These are phyloP conservation scores for Agaricales sp. DNA, from an alignment of 1,284 basidiomycete species.

Conservation along the genomic window DNA sequence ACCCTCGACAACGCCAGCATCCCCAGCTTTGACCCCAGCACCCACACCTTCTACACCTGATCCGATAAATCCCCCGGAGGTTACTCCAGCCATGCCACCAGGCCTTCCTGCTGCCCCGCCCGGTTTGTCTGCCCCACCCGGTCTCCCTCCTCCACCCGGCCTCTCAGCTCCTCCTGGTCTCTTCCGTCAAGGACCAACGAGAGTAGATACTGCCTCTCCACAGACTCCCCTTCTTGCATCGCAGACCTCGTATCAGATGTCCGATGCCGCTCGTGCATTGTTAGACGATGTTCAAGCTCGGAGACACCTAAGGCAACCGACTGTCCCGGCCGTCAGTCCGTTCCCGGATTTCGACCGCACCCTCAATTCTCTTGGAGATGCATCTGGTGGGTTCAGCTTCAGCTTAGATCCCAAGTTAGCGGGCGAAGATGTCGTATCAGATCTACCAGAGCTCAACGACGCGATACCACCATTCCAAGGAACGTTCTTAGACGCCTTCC, in stretches of 20 bases:
- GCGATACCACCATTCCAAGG: constrained; percentile 46
- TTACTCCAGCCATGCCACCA: constrained; percentile 24
- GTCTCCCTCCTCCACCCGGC: constrained; percentile 26
- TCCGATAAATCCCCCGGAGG: constrained; percentile 31
- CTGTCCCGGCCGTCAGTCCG: constrained; percentile 46
- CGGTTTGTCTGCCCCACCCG: constrained; percentile 31
- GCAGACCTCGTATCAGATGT: constrained; percentile 76
- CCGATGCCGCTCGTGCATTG: constrained; percentile 72
- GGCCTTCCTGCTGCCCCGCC: constrained; percentile 32
- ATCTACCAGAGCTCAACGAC: constrained; percentile 14
- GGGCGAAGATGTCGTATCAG: constrained; percentile 31
- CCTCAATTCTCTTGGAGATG: constrained; percentile 53
- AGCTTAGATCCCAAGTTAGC: constrained; percentile 71
- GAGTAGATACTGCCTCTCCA: constrained; percentile 39
- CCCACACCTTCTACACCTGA: constrained; percentile 34
- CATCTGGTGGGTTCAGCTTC: constrained; percentile 69
- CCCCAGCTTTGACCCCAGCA: constrained; percentile 23
- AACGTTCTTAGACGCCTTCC: constrained; percentile 56
- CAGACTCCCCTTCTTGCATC: constrained; percentile 45
- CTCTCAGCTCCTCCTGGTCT: constrained; percentile 63
- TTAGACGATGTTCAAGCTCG: constrained; percentile 77
- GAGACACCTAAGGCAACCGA: constrained; percentile 40
- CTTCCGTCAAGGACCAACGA: constrained; percentile 37
- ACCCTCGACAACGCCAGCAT: constrained; percentile 25
- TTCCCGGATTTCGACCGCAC: constrained; percentile 87